Evolutionary conservation across 768 basidiomycete genomes (phyloP).

Genomic region (Pseudohyphozyma bogoriensis): DNA sequence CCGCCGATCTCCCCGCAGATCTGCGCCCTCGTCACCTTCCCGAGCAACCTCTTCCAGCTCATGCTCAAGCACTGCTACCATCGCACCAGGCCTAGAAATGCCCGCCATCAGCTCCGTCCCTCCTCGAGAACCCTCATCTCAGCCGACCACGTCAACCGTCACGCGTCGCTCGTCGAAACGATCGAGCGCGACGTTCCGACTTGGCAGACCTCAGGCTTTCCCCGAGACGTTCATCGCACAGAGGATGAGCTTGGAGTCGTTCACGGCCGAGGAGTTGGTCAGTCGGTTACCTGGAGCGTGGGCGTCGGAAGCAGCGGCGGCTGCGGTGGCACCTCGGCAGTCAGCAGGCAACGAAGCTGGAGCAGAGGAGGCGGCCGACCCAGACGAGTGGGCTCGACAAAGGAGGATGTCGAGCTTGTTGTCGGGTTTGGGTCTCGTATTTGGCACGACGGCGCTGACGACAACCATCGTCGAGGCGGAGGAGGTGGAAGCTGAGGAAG

Average conservation of each 20-base stretch:
- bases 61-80: not conserved
- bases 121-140: not conserved
- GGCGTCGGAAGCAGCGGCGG: not conserved
- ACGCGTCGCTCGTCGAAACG: not conserved
- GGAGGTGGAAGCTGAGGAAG: constrained; percentile 1
- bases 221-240: constrained; percentile 12
- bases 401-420: constrained; percentile 7
- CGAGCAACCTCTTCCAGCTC: not conserved
- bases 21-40: not conserved
- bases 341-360: not conserved
- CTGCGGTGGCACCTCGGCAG: not conserved
- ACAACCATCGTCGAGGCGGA: constrained; percentile 3
- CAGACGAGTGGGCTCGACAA: constrained; percentile 14
- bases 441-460: constrained; percentile 5
- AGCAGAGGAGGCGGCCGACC: not conserved
- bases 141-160: not conserved
- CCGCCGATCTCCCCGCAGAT: not conserved
- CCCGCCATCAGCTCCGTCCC: too few relatives aligned
- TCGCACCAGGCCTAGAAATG: too few relatives aligned
- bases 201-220: constrained; percentile 12
- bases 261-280: not conserved
- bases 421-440: constrained; percentile 7
- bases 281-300: not conserved
- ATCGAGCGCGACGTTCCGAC: constrained; percentile 7
- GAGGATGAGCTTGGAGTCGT: constrained; percentile 5